phyloP scores from a whole-genome alignment of 1,284 basidiomycete genomes.

The Leucoagaricus sp. region DNA sequence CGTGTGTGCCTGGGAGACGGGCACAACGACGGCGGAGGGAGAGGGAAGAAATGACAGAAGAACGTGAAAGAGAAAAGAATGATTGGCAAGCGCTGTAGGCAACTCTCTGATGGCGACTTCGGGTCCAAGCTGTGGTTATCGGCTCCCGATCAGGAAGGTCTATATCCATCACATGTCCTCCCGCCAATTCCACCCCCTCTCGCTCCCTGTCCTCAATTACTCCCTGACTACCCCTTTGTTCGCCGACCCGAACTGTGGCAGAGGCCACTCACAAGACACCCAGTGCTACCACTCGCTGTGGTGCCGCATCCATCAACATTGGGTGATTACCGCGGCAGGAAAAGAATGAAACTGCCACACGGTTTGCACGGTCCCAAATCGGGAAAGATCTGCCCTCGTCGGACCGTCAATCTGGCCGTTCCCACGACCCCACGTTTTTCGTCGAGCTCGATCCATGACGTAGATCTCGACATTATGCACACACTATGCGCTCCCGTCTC shows the following conservation, averaged over 20 bases:
- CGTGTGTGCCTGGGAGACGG: constrained; percentile 33
- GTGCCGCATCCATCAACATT: background rate
- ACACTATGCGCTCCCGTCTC: background rate
- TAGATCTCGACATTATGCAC: constrained; percentile 21
- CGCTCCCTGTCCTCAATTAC: background rate
- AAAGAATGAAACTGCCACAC: constrained; percentile 11
- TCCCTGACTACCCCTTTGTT: background rate
- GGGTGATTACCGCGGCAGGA: constrained; percentile 4
- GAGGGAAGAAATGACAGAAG: constrained; percentile 29
- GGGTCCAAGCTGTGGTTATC: constrained; percentile 21
- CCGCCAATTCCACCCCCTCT: background rate
- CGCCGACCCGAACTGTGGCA: constrained; percentile 17
- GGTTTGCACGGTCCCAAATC: constrained; percentile 12
- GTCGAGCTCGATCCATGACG: constrained; percentile 41
- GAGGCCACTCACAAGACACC: constrained; percentile 2
- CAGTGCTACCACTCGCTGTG: background rate
- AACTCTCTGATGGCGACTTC: constrained; percentile 16
- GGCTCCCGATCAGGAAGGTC: constrained; percentile 22
- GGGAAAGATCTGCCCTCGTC: constrained; percentile 21
- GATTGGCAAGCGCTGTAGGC: constrained; percentile 15
- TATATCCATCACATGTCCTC: constrained; percentile 4
- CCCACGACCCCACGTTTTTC: constrained; percentile 64
- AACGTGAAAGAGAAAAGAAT: constrained; percentile 18
- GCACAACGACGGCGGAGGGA: constrained; percentile 43
- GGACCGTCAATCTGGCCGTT: constrained; percentile 27